Conservation (phyloP, 2,329 filamentous ascomycete species). For the Alternaria brassicicola region DNA sequence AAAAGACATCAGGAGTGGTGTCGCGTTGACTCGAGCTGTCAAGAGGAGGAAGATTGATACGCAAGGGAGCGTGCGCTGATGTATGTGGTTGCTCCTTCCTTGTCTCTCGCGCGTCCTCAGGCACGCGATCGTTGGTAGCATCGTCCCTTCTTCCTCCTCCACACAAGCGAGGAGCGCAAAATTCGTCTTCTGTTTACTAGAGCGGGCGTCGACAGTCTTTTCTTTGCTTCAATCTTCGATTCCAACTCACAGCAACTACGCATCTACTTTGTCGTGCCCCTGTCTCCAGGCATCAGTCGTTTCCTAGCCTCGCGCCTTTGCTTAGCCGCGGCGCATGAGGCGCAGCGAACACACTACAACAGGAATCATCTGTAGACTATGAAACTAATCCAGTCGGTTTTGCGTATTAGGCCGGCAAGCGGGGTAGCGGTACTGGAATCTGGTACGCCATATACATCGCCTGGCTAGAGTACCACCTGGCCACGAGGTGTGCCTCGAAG, state of each 20-base stretch:
- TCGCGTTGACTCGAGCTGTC: constrained; percentile 26
- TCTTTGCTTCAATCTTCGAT: background rate
- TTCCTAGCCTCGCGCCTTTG: constrained; percentile 32
- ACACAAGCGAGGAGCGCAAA: constrained; percentile 12
- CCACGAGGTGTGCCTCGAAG: constrained; percentile 8
- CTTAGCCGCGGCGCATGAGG: constrained; percentile 20
- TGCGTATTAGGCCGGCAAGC: constrained; percentile 30
- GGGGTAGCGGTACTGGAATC: constrained; percentile 26
- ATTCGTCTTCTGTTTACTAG: background rate
- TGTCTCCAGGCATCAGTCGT: constrained; percentile 30
- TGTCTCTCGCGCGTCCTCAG: constrained; percentile 23
- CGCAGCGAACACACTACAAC: constrained; percentile 27
- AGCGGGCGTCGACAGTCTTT: background rate
- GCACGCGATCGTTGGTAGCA: constrained; percentile 24
- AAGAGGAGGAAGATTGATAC: constrained; percentile 19
- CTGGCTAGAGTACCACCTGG: constrained; percentile 21
- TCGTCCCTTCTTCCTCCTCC: constrained; percentile 16
- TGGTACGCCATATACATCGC: constrained; percentile 22
- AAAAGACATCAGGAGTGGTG: constrained; percentile 19
- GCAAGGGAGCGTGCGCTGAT: constrained; percentile 37
- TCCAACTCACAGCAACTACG: background rate
- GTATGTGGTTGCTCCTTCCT: constrained; percentile 42
- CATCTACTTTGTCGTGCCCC: constrained; percentile 10
- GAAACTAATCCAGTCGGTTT: constrained; percentile 24
- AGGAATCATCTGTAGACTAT: constrained; percentile 4